These are phyloP conservation scores for Alliaria petiolata DNA, from an alignment of 345 rosid genomes.

Conservation along the genomic window DNA sequence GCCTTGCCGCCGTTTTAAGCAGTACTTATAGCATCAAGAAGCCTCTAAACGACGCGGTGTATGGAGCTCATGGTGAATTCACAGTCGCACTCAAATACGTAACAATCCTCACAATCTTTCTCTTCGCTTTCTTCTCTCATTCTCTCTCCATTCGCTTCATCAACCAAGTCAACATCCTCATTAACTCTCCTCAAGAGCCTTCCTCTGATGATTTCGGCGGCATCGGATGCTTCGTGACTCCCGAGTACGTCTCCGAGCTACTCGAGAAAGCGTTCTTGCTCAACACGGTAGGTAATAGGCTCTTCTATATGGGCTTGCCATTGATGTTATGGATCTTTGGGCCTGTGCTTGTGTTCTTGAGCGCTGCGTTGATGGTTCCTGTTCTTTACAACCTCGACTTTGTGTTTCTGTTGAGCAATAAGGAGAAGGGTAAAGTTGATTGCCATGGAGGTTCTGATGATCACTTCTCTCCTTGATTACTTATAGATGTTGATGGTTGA, in stretches of 20 bases:
- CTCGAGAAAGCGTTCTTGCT: slow-evolving; percentile 69
- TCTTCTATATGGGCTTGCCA: slow-evolving; percentile 76
- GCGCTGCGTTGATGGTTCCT: slow-evolving; percentile 52
- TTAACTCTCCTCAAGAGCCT: slow-evolving; percentile 54
- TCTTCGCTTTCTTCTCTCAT: slow-evolving; percentile 88
- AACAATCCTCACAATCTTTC: slow-evolving; percentile 56
- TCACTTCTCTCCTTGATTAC: slow-evolving; percentile 13
- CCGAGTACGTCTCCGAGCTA: slow-evolving; percentile 53
- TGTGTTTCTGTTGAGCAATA: slow-evolving; percentile 28
- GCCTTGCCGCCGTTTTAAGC: slow-evolving; percentile 84
- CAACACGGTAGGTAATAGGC: slow-evolving; percentile 75
- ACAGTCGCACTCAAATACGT: slow-evolving; percentile 81
- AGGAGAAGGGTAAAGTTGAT: slow-evolving; percentile 31
- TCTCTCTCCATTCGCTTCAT: slow-evolving; percentile 72
- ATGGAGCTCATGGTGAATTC: slow-evolving; percentile 88
- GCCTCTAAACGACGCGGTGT: slow-evolving; percentile 67
- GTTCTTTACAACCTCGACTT: slow-evolving; percentile 80
- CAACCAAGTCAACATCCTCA: slow-evolving; percentile 82
- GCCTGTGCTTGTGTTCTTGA: slow-evolving; percentile 70
- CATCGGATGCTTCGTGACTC: slow-evolving; percentile 35
- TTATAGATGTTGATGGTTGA: not conserved
- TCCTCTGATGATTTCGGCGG: slow-evolving; percentile 16
- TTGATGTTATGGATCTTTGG: slow-evolving; percentile 89
- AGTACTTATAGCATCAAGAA: slow-evolving; percentile 89
- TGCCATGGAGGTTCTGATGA: slow-evolving; percentile 25